phyloP scores from a whole-genome alignment of 2,329 filamentous ascomycete genomes.

The Stenocarpella maydis region DNA sequence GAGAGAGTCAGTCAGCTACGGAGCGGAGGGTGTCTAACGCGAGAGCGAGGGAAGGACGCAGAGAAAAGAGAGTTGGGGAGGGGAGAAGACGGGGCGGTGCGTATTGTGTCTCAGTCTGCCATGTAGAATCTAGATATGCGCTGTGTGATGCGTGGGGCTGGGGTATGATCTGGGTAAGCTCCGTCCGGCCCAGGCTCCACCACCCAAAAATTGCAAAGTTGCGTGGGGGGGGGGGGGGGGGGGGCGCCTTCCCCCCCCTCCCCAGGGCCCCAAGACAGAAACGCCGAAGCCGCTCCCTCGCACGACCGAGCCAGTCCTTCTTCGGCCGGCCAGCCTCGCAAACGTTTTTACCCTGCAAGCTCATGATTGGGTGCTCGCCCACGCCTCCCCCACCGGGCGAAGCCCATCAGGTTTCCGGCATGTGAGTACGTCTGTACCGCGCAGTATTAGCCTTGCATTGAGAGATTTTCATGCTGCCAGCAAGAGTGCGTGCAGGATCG shows the following conservation, averaged over 20 bases:
- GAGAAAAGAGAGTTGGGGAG: neutral
- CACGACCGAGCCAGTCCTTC: neutral
- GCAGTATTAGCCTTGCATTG: constrained; percentile 15
- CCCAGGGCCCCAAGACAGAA: neutral
- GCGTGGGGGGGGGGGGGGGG: constrained; percentile 21
- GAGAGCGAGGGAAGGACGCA: neutral
- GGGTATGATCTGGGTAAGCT: constrained; percentile 8
- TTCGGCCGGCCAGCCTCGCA: constrained; percentile 1
- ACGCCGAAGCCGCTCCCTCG: constrained; percentile 24
- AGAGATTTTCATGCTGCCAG: constrained; percentile 11
- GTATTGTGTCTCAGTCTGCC: constrained; percentile 13
- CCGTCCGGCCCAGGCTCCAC: constrained; percentile 12
- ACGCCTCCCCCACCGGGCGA: constrained; percentile 14
- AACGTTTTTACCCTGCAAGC: constrained; percentile 4
- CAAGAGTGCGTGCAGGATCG: neutral
- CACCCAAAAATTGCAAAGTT: constrained; percentile 19
- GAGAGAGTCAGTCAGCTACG: constrained; percentile 1
- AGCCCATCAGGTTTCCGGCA: constrained; percentile 5
- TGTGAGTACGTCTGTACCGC: neutral
- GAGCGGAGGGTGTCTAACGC: constrained; percentile 33
- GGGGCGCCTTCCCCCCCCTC: constrained; percentile 1
- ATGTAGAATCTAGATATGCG: no score
- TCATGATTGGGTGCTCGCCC: constrained; percentile 11
- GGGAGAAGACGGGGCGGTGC: neutral
- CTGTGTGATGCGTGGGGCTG: no score